A percentile compares a stretch with the other conserved stretches of the same genome.
These are phyloP conservation scores for Sordaria brevicollis DNA, from an alignment of 495 filamentous ascomycete species.

Conservation along the genomic window DNA sequence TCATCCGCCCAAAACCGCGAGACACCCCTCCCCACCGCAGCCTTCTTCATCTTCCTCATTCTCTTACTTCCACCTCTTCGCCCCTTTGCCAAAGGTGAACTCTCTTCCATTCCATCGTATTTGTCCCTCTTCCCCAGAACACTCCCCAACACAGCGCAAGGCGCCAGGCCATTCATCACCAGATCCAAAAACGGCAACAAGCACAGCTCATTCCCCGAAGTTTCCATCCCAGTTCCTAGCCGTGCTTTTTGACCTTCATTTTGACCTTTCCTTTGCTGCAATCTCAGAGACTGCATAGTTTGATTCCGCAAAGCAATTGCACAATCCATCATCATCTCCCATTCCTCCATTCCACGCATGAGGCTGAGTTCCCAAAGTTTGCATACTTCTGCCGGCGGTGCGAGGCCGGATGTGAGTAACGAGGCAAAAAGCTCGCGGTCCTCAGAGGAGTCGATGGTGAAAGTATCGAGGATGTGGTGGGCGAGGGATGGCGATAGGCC, in stretches of 20 bases:
- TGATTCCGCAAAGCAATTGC: conserved; percentile 16
- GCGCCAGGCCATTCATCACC: background rate
- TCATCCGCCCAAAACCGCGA: conserved; percentile 11
- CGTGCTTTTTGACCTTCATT: background rate
- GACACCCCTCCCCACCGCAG: background rate
- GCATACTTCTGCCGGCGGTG: conserved; percentile 14
- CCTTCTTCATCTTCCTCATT: background rate
- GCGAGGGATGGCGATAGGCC: background rate
- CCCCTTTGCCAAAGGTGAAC: background rate
- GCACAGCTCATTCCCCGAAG: background rate
- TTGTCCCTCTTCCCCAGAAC: background rate
- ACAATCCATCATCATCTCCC: conserved; percentile 20
- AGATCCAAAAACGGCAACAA: background rate
- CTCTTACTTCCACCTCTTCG: background rate
- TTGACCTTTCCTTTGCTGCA: background rate
- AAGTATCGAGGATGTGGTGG: conserved; percentile 14
- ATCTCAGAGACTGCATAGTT: background rate
- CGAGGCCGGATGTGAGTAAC: conserved; percentile 11
- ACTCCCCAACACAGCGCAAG: background rate
- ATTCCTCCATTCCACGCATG: conserved; percentile 22
- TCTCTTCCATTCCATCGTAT: background rate
- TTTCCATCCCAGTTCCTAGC: background rate
- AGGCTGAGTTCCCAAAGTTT: conserved; percentile 15
- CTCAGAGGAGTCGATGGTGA: conserved; percentile 18
- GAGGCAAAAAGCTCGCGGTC: conserved; percentile 13